phyloP scores from a whole-genome alignment of 441 rosid species.

The Mallotus repandus region DNA sequence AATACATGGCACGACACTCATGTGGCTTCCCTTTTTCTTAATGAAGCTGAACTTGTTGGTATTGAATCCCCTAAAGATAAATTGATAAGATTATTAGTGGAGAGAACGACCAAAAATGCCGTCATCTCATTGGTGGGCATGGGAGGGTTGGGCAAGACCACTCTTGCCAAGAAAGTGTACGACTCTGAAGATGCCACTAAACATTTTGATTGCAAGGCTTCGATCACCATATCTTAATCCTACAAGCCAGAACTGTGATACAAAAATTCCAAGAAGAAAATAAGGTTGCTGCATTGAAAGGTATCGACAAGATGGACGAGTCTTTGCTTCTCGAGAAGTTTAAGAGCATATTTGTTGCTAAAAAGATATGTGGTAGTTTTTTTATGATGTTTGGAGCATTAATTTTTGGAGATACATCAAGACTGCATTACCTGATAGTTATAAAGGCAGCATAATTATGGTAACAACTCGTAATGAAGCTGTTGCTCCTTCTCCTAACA shows the following conservation, averaged over 20 bases:
- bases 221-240: background rate
- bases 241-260: background rate
- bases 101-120: background rate
- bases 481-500: background rate
- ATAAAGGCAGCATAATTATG: background rate
- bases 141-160: slow-evolving; percentile 24
- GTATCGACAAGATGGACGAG: background rate
- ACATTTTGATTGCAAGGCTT: background rate
- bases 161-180: slow-evolving; percentile 13
- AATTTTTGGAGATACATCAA: slow-evolving; percentile 14
- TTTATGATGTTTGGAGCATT: slow-evolving; percentile 14
- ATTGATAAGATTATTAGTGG: slow-evolving; percentile 3
- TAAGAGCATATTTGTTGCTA: background rate
- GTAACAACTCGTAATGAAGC: background rate
- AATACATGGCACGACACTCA: slow-evolving; percentile 9
- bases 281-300: background rate
- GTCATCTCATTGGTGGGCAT: slow-evolving; percentile 24
- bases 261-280: background rate
- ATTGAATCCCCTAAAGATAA: slow-evolving; percentile 8
- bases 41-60: slow-evolving; percentile 24
- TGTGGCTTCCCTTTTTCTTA: slow-evolving; percentile 14
- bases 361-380: slow-evolving; percentile 6
- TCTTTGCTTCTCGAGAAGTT: background rate
- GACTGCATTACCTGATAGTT: slow-evolving; percentile 1
- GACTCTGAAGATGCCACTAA: background rate